Conservation (phyloP, 495 filamentous ascomycete genomes). For the Daldinia childiae region DNA sequence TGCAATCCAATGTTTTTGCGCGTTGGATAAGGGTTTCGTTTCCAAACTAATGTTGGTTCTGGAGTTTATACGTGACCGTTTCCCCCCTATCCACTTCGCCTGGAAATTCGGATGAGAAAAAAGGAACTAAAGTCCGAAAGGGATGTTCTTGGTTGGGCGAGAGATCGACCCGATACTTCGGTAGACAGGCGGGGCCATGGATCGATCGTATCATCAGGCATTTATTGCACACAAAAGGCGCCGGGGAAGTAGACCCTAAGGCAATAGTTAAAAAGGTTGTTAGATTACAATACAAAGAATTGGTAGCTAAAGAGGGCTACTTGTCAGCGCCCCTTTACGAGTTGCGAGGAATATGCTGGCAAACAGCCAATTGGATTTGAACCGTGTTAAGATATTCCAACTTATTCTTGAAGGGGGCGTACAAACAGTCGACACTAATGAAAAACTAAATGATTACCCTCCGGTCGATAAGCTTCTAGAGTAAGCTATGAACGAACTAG, state of each 20-base stretch:
- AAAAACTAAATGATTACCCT: constrained; percentile 5
- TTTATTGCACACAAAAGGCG: constrained; percentile 29
- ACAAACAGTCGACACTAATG: constrained; percentile 9
- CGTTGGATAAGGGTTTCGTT: constrained; percentile 10
- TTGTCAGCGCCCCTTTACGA: constrained; percentile 29
- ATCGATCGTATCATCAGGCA: constrained; percentile 4
- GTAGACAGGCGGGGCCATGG: constrained; percentile 29
- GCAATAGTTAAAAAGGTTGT: constrained; percentile 7
- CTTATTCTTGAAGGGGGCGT: not conserved
- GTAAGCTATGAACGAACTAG: not conserved
- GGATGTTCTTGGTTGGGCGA: constrained; percentile 32
- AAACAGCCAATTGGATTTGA: constrained; percentile 30
- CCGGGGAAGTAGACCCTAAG: constrained; percentile 32
- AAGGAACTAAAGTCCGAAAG: constrained; percentile 35
- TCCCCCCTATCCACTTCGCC: not conserved
- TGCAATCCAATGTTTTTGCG: constrained; percentile 17
- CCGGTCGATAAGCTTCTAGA: constrained; percentile 3
- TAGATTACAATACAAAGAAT: constrained; percentile 23
- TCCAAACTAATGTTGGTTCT: constrained; percentile 20
- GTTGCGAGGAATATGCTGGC: constrained; percentile 17
- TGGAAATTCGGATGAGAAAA: constrained; percentile 20
- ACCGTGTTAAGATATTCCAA: constrained; percentile 7
- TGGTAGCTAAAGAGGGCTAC: constrained; percentile 19
- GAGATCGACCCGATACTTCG: constrained; percentile 37
- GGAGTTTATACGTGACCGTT: not conserved